Conservation (phyloP, 164 flowering plant species). For the Saururus chinensis region DNA sequence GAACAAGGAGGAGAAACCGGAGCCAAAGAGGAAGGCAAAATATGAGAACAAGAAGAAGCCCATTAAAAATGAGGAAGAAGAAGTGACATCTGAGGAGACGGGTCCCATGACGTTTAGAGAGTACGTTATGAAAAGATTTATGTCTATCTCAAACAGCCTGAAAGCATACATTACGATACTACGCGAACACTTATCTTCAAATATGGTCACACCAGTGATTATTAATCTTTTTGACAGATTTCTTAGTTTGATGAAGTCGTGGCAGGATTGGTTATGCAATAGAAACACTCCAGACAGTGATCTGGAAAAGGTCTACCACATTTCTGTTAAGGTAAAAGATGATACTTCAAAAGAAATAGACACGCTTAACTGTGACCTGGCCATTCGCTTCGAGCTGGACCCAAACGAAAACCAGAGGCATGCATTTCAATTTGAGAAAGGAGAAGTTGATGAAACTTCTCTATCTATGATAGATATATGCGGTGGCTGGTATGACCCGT, state of each 20-base stretch:
- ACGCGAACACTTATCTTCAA: slow-evolving; percentile 35
- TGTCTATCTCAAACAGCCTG: slow-evolving; percentile 12
- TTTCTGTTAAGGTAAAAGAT: slow-evolving; percentile 1
- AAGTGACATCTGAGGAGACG: not conserved
- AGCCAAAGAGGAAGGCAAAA: too few relatives aligned
- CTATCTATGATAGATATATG: not conserved
- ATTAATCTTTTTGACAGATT: not conserved
- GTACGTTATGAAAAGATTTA: slow-evolving; percentile 25
- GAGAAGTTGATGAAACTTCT: too few relatives aligned
- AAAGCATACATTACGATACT: slow-evolving; percentile 25
- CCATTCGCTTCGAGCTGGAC: not conserved
- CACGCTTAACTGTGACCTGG: not conserved
- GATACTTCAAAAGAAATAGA: not conserved
- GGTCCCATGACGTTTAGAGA: slow-evolving; percentile 14
- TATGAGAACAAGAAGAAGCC: too few relatives aligned
- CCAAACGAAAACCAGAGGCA: not conserved
- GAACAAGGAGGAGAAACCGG: too few relatives aligned
- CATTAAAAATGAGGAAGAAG: not conserved
- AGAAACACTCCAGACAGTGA: slow-evolving; percentile 19
- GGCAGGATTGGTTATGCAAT: slow-evolving; percentile 18
- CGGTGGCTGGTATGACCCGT: not conserved
- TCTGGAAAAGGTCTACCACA: slow-evolving; percentile 28
- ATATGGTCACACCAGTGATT: slow-evolving; percentile 12
- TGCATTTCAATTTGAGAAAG: not conserved
- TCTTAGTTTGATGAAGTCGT: slow-evolving; percentile 18